Evolutionary conservation across 139 green algal genomes (phyloP), one percentile per base, ranked within the genome.

Genomic region (Closterium sp.): DNA sequence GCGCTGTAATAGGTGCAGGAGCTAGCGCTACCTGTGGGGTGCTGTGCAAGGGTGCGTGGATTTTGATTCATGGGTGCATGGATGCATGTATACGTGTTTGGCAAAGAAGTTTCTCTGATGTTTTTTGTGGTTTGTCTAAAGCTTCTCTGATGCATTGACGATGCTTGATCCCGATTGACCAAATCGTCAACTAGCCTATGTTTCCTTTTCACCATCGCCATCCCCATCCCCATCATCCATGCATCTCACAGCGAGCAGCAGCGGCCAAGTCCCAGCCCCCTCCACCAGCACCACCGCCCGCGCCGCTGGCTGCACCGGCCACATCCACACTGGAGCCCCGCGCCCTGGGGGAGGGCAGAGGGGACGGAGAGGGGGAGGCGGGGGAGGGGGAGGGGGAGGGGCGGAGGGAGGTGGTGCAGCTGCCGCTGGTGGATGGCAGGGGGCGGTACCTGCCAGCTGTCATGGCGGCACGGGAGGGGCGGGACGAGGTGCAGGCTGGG

Each of bases 381-480:
- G 89, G 62, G 89, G 70, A 92, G 85, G 91, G 73, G 30, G 91
- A 95, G 27, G 62, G 17, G 4, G 30, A 27, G 31, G 19, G 84
- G 2, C 17, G 28, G 31, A 70, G 17, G 31, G 86, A 95, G 42
- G 93, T 95, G 21, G 93, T 95, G 4, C 11, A 45, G 29, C 88
- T 96, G 21, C 94, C 97, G 1, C 70, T 97, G 86, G 93, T 99
- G 62, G 97, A 98, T 86, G 95, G 94, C 0, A 7, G 92, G 5
- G 98, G 98, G 4, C 92, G 96, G 13, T 96, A 97, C 0, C 93
- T 95, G 91, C 95, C 95, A 3, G 98, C 97, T 21, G 97, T 97
- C 0, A 31, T 30, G 85, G 28, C 28, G n/a, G 85, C 85, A 29
- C 19, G 85, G 22, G 85, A 29, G 85, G 28, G 85, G 28, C 9